phyloP scores from a whole-genome alignment of 768 basidiomycete species.

The Omphalotus guepiniiformis region DNA sequence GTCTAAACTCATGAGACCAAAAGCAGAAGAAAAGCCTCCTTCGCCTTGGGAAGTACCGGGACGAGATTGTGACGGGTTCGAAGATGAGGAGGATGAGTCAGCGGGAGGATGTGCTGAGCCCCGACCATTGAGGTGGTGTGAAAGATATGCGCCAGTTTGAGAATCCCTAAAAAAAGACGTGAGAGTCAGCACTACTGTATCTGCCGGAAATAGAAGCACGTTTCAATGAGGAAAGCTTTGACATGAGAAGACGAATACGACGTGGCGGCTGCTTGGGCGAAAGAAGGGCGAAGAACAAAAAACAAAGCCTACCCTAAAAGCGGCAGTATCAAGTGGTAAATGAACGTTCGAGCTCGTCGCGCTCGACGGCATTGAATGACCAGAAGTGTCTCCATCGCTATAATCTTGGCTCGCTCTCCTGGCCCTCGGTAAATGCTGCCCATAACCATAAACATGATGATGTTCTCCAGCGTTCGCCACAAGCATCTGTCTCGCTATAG shows the following conservation, averaged over 20 bases:
- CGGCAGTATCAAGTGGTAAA: background rate
- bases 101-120: constrained; percentile 37
- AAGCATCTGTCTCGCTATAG: too few species aligned
- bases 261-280: constrained; percentile 16
- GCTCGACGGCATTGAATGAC: background rate
- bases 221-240: too few species aligned
- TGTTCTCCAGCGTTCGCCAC: background rate
- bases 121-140: constrained; percentile 22
- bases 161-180: too few species aligned
- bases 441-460: background rate
- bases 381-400: background rate
- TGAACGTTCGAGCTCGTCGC: background rate
- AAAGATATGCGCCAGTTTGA: too few species aligned
- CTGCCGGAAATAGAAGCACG: too few species aligned
- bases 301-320: constrained; percentile 12
- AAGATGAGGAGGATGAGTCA: constrained; percentile 50
- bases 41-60: constrained; percentile 18
- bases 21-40: constrained; percentile 53
- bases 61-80: constrained; percentile 40
- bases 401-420: background rate
- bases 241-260: too few species aligned
- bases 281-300: constrained; percentile 14
- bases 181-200: too few species aligned
- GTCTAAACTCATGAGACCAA: constrained; percentile 74
- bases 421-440: background rate